These are phyloP conservation scores for Mucuna pruriens DNA, from an alignment of 306 rosid genomes.

Conservation along the genomic window DNA sequence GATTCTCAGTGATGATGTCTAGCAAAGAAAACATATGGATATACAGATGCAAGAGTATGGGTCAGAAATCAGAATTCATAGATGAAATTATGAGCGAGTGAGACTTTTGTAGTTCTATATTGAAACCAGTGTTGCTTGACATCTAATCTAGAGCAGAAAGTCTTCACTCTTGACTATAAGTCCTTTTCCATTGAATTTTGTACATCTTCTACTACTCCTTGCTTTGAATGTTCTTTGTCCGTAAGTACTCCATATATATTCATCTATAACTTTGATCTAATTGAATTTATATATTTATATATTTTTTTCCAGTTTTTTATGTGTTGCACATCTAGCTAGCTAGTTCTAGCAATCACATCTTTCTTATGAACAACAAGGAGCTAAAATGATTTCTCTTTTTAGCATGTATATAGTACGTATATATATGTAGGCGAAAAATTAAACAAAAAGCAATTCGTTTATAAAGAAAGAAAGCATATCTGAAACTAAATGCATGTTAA, in stretches of 20 bases:
- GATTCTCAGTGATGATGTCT: background rate
- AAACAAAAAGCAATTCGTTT: background rate
- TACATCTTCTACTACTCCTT: background rate
- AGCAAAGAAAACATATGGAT: background rate
- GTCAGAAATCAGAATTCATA: background rate
- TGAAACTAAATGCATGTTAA: background rate
- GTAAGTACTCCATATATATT: background rate
- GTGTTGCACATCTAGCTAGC: slow-evolving; percentile 5
- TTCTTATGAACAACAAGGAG: background rate
- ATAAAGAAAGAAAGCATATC: background rate
- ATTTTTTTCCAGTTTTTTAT: background rate
- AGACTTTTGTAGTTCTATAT: background rate
- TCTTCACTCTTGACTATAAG: background rate
- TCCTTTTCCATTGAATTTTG: slow-evolving; percentile 5
- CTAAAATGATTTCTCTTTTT: background rate
- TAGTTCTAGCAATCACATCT: background rate
- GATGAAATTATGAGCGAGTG: background rate
- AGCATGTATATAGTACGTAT: background rate
- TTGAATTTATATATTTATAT: too few relatives aligned
- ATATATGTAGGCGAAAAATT: background rate
- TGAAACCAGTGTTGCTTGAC: background rate
- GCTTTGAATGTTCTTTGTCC: slow-evolving; percentile 25
- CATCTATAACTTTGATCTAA: background rate
- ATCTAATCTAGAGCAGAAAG: slow-evolving; percentile 7
- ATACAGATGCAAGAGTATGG: background rate